Conservation (phyloP, 495 filamentous ascomycete species). For the Tirmania nivea region DNA sequence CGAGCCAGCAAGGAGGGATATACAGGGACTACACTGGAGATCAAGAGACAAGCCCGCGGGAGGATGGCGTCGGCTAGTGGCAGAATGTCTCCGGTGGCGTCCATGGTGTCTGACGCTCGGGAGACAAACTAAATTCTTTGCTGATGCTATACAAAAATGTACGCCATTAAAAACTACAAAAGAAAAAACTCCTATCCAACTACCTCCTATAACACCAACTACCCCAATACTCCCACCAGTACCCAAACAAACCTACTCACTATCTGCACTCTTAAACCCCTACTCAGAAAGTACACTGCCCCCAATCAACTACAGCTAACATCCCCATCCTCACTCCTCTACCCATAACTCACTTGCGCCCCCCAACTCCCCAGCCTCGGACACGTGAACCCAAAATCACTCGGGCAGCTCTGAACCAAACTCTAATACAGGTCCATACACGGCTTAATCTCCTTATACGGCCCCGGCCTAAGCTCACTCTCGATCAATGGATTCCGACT, state of each 20-base stretch:
- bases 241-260: constrained; percentile 4
- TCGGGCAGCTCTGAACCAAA: constrained; percentile 63
- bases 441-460: constrained; percentile 82
- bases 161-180: background rate
- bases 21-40: too few species aligned
- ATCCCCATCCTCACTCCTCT: constrained; percentile 21
- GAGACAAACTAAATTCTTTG: too few species aligned
- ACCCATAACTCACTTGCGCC: constrained; percentile 45
- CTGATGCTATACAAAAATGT: background rate
- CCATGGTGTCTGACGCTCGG: too few species aligned
- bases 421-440: constrained; percentile 67
- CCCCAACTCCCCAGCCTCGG: constrained; percentile 32
- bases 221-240: constrained; percentile 1
- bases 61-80: too few species aligned
- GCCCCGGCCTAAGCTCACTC: constrained; percentile 46
- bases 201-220: background rate
- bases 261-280: constrained; percentile 9
- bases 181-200: background rate
- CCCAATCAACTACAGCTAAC: constrained; percentile 39
- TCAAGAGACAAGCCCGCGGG: too few species aligned
- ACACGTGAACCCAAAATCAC: constrained; percentile 56
- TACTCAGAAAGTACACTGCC: constrained; percentile 30
- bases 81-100: too few species aligned
- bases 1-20: too few species aligned
- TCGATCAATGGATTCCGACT: constrained; percentile 52